Percentiles rank a stretch among this genome's conserved stretches.
These are phyloP conservation scores for Psidium guajava DNA, from an alignment of 345 rosid genomes.

Conservation along the genomic window DNA sequence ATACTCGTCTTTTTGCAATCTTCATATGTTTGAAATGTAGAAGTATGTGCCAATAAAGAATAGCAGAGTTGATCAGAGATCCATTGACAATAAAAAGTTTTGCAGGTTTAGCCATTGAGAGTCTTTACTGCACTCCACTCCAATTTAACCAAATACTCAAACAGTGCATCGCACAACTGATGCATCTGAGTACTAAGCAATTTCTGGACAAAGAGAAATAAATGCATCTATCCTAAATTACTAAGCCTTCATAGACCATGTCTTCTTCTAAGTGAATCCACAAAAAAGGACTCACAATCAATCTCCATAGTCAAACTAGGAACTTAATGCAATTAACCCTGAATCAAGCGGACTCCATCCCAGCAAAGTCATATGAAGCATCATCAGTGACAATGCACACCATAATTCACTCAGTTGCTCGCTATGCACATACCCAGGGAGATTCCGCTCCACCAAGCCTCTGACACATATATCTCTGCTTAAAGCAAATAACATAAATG, in stretches of 20 bases:
- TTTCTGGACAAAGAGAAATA: not conserved
- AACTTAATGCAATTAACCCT: not conserved
- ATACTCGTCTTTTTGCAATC: not conserved
- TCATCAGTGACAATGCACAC: not conserved
- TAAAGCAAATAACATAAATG: not conserved
- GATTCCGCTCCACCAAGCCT: conserved; percentile 61
- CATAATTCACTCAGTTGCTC: not conserved
- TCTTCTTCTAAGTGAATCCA: not conserved
- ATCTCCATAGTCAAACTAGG: not conserved
- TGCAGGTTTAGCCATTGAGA: not conserved
- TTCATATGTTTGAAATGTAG: not conserved
- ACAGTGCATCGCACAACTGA: not conserved
- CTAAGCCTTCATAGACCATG: not conserved
- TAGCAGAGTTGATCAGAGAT: not conserved
- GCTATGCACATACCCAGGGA: conserved; percentile 52
- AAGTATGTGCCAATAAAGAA: not conserved
- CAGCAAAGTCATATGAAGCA: not conserved
- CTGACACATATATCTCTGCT: conserved; percentile 62
- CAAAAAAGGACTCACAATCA: not conserved
- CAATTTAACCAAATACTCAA: not conserved
- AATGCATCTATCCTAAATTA: not conserved
- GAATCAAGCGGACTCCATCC: not conserved
- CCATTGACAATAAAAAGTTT: not conserved
- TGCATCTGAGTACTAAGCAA: not conserved
- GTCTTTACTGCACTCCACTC: not conserved